phyloP scores from a whole-genome alignment of 305 asterid genomes.

The Fraxinus sp. region DNA sequence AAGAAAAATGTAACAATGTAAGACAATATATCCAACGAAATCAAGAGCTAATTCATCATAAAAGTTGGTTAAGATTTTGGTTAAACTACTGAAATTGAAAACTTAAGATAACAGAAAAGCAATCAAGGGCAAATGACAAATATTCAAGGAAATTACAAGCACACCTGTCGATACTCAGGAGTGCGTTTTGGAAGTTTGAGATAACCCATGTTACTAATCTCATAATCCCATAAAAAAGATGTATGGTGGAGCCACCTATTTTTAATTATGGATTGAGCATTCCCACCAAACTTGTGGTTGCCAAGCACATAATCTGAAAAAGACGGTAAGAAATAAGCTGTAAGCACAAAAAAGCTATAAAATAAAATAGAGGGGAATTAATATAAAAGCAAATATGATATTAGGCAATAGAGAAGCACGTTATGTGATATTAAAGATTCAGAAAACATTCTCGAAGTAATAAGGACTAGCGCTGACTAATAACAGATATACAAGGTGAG shows the following conservation, averaged over 20 bases:
- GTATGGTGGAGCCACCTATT: conserved; percentile 91
- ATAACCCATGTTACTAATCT: conserved; percentile 63
- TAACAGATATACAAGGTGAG: background rate
- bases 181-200: conserved; percentile 77
- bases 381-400: background rate
- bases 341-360: background rate
- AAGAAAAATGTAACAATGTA: background rate
- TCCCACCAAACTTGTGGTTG: conserved; percentile 81
- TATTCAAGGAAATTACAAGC: conserved; percentile 4
- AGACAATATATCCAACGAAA: background rate
- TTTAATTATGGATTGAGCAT: conserved; percentile 92
- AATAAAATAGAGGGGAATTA: background rate
- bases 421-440: background rate
- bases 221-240: conserved; percentile 90
- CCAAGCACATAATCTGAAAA: conserved; percentile 81
- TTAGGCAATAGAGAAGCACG: background rate
- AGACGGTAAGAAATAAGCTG: background rate
- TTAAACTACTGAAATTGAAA: background rate
- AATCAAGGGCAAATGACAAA: background rate
- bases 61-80: background rate
- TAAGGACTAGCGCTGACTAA: background rate
- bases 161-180: conserved; percentile 84
- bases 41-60: background rate
- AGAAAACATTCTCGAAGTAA: background rate
- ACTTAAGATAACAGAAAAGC: background rate